Conservation (phyloP, 768 basidiomycete genomes). For the Hirschioporus abietinus region DNA sequence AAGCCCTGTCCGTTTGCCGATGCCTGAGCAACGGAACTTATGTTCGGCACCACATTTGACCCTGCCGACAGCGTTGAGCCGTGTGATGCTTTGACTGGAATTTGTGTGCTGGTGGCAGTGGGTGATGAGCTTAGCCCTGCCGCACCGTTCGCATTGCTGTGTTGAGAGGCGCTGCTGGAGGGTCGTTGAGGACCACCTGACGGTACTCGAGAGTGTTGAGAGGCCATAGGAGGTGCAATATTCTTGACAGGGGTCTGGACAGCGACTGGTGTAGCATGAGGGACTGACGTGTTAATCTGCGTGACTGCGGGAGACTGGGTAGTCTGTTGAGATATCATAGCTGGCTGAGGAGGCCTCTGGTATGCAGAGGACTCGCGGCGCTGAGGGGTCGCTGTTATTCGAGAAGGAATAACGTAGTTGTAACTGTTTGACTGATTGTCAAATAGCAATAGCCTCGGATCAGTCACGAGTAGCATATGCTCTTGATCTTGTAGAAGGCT, state of each 20-base stretch:
- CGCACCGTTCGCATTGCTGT: conserved; percentile 28
- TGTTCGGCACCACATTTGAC: conserved; percentile 13
- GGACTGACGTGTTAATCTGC: conserved; percentile 9
- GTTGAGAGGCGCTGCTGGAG: conserved; percentile 28
- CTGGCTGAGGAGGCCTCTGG: conserved; percentile 10
- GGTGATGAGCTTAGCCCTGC: conserved; percentile 21
- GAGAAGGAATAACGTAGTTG: conserved; percentile 36
- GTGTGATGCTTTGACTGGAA: conserved; percentile 5
- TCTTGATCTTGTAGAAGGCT: conserved; percentile 53
- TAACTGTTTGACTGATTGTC: conserved; percentile 12
- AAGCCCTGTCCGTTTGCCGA: conserved; percentile 14
- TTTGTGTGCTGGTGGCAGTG: neutral
- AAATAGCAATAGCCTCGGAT: conserved; percentile 10
- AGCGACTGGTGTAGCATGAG: conserved; percentile 49
- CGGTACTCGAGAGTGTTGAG: conserved; percentile 58
- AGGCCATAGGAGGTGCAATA: conserved; percentile 44
- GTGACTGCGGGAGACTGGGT: conserved; percentile 17
- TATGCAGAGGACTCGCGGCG: conserved; percentile 12
- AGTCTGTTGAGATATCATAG: conserved; percentile 20
- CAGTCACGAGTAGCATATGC: conserved; percentile 14
- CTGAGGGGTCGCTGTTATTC: conserved; percentile 21
- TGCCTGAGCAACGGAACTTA: conserved; percentile 1
- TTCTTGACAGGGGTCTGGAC: conserved; percentile 58
- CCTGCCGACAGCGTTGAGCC: conserved; percentile 13
- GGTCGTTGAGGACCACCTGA: conserved; percentile 54